A percentile compares a stretch with the other conserved stretches of the same genome.
phyloP scores from a whole-genome alignment of 169 alveolate species.

The Plasmodium gonderi region DNA sequence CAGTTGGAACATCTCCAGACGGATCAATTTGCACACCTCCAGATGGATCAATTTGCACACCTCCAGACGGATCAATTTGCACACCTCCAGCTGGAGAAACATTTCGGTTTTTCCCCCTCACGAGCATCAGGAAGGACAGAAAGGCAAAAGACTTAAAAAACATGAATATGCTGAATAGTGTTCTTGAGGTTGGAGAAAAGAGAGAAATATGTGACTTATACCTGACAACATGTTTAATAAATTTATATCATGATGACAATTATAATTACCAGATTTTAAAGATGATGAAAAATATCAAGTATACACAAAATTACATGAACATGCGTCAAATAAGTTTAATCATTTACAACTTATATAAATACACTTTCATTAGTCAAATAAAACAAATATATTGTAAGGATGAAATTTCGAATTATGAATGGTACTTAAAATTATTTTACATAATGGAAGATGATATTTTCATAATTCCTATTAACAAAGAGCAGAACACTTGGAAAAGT shows the following conservation, averaged over 20 bases:
- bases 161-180: conserved; percentile 8
- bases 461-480: neutral
- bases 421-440: conserved; percentile 12
- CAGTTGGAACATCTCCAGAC: no score
- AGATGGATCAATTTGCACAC: neutral
- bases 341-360: conserved; percentile 23
- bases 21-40: no score
- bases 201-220: conserved; percentile 29
- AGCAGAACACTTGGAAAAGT: neutral
- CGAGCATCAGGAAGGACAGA: conserved; percentile 8
- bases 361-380: neutral
- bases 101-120: conserved; percentile 3
- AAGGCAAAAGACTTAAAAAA: conserved; percentile 17
- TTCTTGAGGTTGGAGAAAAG: conserved; percentile 24
- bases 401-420: neutral
- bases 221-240: conserved; percentile 29
- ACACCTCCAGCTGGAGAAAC: neutral
- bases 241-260: conserved; percentile 58
- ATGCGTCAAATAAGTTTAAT: conserved; percentile 28
- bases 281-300: conserved; percentile 11
- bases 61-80: neutral
- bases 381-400: conserved; percentile 13
- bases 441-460: neutral
- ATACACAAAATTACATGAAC: conserved; percentile 16
- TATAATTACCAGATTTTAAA: conserved; percentile 28